Conservation (phyloP, 441 rosid species). For the Brassica balearica region DNA sequence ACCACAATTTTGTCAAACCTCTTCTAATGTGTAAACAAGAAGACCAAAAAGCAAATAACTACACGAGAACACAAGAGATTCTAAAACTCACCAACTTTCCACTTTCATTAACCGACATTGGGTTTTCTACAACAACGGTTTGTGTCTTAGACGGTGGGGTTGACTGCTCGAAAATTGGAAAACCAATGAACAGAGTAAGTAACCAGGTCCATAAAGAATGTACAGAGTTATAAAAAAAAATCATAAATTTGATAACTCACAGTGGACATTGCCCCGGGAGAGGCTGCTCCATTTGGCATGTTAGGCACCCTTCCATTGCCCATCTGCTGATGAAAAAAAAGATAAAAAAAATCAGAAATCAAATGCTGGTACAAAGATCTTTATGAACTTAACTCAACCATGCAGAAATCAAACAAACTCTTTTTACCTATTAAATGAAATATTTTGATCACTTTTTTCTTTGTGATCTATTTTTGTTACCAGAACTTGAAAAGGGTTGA, state of each 20-base stretch:
- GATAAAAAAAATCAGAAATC: not conserved
- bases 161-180: conserved; percentile 14
- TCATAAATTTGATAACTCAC: conserved; percentile 51
- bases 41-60: no score
- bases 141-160: conserved; percentile 69
- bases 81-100: conserved; percentile 99
- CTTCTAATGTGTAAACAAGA: no score
- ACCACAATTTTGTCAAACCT: no score
- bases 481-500: no score
- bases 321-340: conserved; percentile 44
- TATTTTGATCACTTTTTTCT: no score
- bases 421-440: no score
- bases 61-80: no score
- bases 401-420: no score
- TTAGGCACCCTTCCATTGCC: conserved; percentile 60
- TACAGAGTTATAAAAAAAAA: not conserved
- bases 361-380: not conserved
- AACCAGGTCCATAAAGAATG: not conserved
- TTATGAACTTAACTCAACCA: conserved; percentile 9
- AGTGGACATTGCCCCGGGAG: conserved; percentile 51
- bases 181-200: not conserved
- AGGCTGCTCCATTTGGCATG: conserved; percentile 61
- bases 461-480: no score
- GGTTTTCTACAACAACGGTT: conserved; percentile 97
- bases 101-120: conserved; percentile 95